Evolutionary conservation across 2,329 filamentous ascomycete species (phyloP), one percentile per base, ranked within the genome.

Genomic region (Colletotrichum plurivorum): DNA sequence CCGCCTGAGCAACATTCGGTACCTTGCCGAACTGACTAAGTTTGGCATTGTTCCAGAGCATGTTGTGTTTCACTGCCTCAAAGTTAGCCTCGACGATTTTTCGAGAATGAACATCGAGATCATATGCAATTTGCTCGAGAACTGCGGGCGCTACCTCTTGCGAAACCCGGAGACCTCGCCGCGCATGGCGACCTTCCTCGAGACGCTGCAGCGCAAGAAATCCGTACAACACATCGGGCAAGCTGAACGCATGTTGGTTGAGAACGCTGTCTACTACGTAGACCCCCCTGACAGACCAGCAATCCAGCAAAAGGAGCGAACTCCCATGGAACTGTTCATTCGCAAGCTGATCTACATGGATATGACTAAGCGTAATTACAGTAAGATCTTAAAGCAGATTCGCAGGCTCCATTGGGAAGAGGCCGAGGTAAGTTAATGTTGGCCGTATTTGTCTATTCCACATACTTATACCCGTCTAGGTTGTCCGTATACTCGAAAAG

Each of bases 61-160:
- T 80, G 95, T 99, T 72, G 97, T 99, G 62, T 99, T 99, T 77
- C 96, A 99, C 77, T 99, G 96, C 78, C 89, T 99, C 75, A 99
- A 98, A 80, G 95, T 99, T 78, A 97, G 95, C 73, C 84, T 99
- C 31, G 96, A 99, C 75, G 96, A 99, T 76, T 99, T 99, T 77
- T 98, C 96, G 2, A 90, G 95, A 70, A 98, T 98, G 93, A 99
- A 99, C 76, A 98, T 99, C 72, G 97, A 99, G 79, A 98, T 99
- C 74, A 95, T 99, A 72, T 97, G 95, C 76, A 97, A 97, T 76
- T 85, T 99, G 31, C 87, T 99, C 22, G 96, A 99, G 79, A 98
- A 98, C 72, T 99, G 97, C 76, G 96, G 96, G 51, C 90, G 96
- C 18, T 99, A 98, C 80, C 85, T 99, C 22, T 87, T 99, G 67